These are phyloP conservation scores for Saccharomycopsis synnaedendra DNA, from an alignment of 805 yeast species.

Conservation along the genomic window DNA sequence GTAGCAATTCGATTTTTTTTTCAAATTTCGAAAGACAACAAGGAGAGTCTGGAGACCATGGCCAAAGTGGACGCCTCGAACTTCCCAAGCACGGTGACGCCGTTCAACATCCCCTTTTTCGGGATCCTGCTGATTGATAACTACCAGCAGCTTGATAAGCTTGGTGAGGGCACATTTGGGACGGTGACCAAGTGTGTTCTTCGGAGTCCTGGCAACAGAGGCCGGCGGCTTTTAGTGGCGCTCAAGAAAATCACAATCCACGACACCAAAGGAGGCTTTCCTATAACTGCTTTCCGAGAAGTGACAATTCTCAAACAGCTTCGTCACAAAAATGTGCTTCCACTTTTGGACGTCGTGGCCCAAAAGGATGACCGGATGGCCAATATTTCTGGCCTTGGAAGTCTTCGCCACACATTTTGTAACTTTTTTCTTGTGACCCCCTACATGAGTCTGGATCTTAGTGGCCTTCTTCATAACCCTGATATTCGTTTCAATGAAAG, in stretches of 20 bases:
- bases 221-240: constrained; percentile 51
- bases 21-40: no score
- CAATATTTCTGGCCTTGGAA: neutral
- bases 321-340: constrained; percentile 60
- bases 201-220: constrained; percentile 3
- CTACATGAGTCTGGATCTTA: constrained; percentile 88
- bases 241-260: constrained; percentile 66
- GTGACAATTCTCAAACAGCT: constrained; percentile 70
- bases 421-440: constrained; percentile 81
- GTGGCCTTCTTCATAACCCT: constrained; percentile 82
- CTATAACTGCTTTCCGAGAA: constrained; percentile 92
- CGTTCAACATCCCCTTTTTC: constrained; percentile 11
- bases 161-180: constrained; percentile 81
- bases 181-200: constrained; percentile 68
- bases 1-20: no score
- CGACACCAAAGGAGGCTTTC: constrained; percentile 48
- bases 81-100: constrained; percentile 10
- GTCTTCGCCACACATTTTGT: constrained; percentile 3
- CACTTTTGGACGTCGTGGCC: constrained; percentile 65
- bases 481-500: constrained; percentile 44
- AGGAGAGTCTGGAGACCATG: no score
- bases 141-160: constrained; percentile 28
- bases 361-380: constrained; percentile 2
- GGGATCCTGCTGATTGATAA: constrained; percentile 20
- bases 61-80: neutral